Base-by-base conservation (phyloP, 345 rosid genomes). In the Rubroshorea leprosula region DNA sequence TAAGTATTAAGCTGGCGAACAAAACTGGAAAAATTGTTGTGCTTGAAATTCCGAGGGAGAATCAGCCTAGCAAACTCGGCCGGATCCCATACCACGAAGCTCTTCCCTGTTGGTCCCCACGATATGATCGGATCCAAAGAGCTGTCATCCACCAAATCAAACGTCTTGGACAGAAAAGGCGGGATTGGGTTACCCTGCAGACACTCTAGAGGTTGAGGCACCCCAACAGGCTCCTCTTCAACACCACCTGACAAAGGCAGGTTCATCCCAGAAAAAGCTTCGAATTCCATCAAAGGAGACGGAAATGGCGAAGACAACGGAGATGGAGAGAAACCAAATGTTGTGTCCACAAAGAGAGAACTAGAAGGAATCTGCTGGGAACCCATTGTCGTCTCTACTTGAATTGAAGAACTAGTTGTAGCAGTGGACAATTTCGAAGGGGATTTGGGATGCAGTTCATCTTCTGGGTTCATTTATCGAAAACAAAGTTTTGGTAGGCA, bases 1-100 rank as follows among this genome's bases (percentile, higher is more conserved):
- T 89, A 93, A 78, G 99, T 93, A 71, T 89, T 93, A 55, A 93
- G 84, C 75, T 93, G 98, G 55, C 98, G 80, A 64, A 92, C 93
- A 62, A 92, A 92, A 69, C 99, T 93, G 70, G 99, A 89, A 83
- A 93, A 89, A 53, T 93, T 93, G 69, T 82, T 83, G 77, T 93
- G 99, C 85, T 93, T 93, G 84, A 93, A 93, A 55, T 82, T 82
- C 57, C 90, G 62, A 0, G 99, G 99, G 49, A 93, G 96, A 13
- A 87, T 71, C 61, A 70, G 21, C 68, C 88, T 77, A 1, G 99
- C 70, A 51, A 93, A 89, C 62, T 93, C 97, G 6, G 85, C 49
- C 8, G 97, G 92, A 27, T 93, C 89, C 97, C 96, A 85, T 16
- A 93, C 96, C 2, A 93, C 90, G 67, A 93, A 93, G 74, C 97